These are phyloP conservation scores for Aegle marmelos DNA, from an alignment of 345 rosid genomes.

Conservation along the genomic window DNA sequence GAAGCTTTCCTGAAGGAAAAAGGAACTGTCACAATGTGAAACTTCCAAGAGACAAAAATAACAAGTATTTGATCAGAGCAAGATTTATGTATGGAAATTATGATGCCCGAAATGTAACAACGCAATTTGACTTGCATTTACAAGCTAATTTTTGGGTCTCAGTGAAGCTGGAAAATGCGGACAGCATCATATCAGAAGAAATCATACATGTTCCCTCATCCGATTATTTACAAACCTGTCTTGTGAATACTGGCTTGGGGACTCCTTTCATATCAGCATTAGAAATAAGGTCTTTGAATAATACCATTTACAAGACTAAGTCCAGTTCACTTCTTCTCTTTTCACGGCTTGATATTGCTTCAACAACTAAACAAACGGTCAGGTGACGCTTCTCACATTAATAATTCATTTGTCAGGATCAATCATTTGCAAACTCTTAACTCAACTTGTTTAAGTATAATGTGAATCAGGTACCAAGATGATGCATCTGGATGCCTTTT, in stretches of 20 bases:
- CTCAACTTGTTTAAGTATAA: background rate
- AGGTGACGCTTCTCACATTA: too few species aligned
- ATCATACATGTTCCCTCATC: too few species aligned
- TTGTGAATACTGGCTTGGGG: too few species aligned
- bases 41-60: background rate
- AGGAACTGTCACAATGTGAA: slow-evolving; percentile 20
- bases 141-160: slow-evolving; percentile 17
- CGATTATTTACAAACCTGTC: too few species aligned
- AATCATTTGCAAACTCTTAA: background rate
- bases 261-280: background rate
- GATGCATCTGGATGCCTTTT: slow-evolving; percentile 4
- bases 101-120: background rate
- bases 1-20: slow-evolving; percentile 23
- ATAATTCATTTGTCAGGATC: background rate
- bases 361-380: too few species aligned
- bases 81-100: slow-evolving; percentile 25
- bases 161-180: background rate
- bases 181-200: background rate
- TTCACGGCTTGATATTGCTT: too few species aligned
- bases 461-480: slow-evolving; percentile 6
- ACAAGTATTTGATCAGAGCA: slow-evolving; percentile 23
- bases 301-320: slow-evolving; percentile 5
- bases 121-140: slow-evolving; percentile 15
- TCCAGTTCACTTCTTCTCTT: background rate
- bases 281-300: slow-evolving; percentile 14